These are phyloP conservation scores for Lachnellula cervina DNA, from an alignment of 2,329 filamentous ascomycete genomes.

Conservation along the genomic window DNA sequence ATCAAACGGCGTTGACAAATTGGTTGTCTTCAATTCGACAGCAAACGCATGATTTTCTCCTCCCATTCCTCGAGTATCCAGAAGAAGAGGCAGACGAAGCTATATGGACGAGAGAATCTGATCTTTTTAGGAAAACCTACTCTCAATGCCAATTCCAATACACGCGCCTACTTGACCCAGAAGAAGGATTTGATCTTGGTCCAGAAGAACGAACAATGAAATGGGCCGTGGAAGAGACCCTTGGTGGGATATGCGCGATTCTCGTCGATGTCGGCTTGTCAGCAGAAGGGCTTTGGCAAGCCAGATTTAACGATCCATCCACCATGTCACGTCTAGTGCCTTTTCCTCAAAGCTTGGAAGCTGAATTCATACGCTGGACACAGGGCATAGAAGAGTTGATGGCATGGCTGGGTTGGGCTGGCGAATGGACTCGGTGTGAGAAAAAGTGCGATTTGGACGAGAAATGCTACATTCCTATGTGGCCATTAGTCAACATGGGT, in stretches of 20 bases:
- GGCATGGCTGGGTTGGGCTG: constrained; percentile 48
- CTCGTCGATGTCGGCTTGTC: constrained; percentile 40
- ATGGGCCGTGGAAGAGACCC: constrained; percentile 38
- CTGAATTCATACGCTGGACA: constrained; percentile 28
- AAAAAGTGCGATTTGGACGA: constrained; percentile 40
- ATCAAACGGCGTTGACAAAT: constrained; percentile 24
- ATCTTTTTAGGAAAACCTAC: constrained; percentile 35
- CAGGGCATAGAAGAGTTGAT: constrained; percentile 36
- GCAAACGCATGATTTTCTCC: constrained; percentile 39
- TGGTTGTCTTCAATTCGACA: constrained; percentile 34
- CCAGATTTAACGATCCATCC: constrained; percentile 23
- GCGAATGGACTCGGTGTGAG: constrained; percentile 40
- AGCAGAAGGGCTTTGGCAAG: constrained; percentile 38
- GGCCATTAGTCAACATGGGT: constrained; percentile 35
- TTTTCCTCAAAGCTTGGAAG: neutral
- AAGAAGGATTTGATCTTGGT: constrained; percentile 24
- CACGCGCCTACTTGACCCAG: constrained; percentile 33
- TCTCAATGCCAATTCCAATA: constrained; percentile 40
- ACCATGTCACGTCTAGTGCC: neutral
- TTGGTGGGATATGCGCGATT: constrained; percentile 38
- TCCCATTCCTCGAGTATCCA: constrained; percentile 44
- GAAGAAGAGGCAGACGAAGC: constrained; percentile 5
- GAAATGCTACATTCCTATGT: constrained; percentile 47
- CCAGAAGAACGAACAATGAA: constrained; percentile 36
- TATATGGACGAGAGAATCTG: constrained; percentile 33